Conservation (phyloP, 2,329 filamentous ascomycete genomes). For the Colletotrichum ledebouriae region DNA sequence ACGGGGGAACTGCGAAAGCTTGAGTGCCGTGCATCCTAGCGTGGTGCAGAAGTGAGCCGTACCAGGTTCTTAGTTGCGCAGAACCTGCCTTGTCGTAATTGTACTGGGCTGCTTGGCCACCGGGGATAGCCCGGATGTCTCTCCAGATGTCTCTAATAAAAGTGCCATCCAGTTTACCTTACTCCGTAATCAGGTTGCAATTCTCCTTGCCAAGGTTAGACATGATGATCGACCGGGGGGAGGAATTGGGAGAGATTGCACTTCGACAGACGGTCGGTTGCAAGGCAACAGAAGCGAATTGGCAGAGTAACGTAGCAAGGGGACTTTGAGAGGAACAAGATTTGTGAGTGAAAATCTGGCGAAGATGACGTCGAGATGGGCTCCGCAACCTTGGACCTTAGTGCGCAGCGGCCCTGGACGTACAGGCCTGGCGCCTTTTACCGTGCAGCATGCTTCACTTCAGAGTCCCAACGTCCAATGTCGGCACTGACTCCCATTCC, state of each 20-base stretch:
- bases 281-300: not conserved
- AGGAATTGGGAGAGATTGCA: too few relatives aligned
- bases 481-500: not conserved
- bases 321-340: slow-evolving; percentile 1
- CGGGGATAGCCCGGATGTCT: slow-evolving; percentile 20
- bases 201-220: not conserved
- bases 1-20: slow-evolving; percentile 34
- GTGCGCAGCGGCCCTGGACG: not conserved
- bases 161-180: not conserved
- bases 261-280: not conserved
- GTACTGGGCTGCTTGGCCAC: not conserved
- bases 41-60: too few relatives aligned
- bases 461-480: slow-evolving; percentile 22
- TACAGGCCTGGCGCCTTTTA: not conserved
- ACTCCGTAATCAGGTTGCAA: too few relatives aligned
- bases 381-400: not conserved
- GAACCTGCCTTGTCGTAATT: not conserved
- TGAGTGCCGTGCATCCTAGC: slow-evolving; percentile 6
- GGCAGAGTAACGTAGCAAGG: slow-evolving; percentile 12
- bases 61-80: not conserved
- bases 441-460: not conserved
- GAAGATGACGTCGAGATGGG: slow-evolving; percentile 35
- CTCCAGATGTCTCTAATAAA: not conserved
- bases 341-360: slow-evolving; percentile 25
- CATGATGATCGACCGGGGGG: too few relatives aligned